phyloP scores from a whole-genome alignment of 306 rosid genomes.

The Ochetophila trinervis region DNA sequence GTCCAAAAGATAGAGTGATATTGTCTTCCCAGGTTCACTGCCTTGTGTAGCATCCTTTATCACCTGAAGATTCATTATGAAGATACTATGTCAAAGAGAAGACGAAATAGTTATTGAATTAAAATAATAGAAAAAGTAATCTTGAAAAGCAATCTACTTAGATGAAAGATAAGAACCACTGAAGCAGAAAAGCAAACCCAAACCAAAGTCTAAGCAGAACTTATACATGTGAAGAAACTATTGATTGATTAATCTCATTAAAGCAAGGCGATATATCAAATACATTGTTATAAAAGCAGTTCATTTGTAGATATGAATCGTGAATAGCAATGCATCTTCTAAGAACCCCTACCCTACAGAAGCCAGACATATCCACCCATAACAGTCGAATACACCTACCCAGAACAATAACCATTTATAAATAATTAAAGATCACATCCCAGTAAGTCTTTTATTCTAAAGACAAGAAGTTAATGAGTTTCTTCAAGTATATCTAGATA shows the following conservation, averaged over 20 bases:
- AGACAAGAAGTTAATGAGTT: not conserved
- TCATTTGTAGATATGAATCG: conserved; percentile 6
- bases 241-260: conserved; percentile 10
- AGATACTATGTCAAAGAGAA: conserved; percentile 17
- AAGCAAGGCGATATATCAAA: conserved; percentile 7
- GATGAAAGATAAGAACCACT: no score
- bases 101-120: not conserved
- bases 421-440: not conserved
- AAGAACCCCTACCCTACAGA: not conserved
- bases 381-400: not conserved
- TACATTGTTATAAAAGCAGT: not conserved
- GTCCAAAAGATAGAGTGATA: conserved; percentile 78
- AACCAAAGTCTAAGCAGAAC: not conserved
- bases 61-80: conserved; percentile 47
- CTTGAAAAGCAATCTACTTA: not conserved
- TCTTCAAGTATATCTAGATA: conserved; percentile 13
- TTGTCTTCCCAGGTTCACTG: conserved; percentile 92
- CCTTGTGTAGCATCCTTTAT: conserved; percentile 90
- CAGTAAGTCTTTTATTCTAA: not conserved
- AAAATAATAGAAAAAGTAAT: not conserved
- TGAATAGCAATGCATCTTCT: not conserved
- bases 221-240: not conserved
- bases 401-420: not conserved
- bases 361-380: not conserved
- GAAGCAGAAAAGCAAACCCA: no score